These are phyloP conservation scores for Nannochloris sp. DNA, from an alignment of 139 green algal genomes.

Conservation along the genomic window DNA sequence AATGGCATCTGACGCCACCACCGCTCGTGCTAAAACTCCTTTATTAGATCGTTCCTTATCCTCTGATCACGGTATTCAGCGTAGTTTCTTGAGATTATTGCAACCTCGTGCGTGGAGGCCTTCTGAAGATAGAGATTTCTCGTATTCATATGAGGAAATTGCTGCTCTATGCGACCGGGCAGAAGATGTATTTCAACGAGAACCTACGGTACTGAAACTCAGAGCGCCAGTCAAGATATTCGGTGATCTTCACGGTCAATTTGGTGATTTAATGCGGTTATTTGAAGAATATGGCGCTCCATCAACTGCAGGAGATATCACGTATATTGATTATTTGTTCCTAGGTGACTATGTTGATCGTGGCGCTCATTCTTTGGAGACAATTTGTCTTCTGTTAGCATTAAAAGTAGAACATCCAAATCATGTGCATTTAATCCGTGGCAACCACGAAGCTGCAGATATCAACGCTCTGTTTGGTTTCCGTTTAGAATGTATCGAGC, in stretches of 20 bases:
- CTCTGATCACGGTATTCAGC: slow-evolving; percentile 62
- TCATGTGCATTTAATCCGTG: slow-evolving; percentile 93
- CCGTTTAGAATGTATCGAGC: slow-evolving; percentile 93
- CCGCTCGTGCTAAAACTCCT: slow-evolving; percentile 20
- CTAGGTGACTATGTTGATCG: slow-evolving; percentile 87
- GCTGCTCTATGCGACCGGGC: slow-evolving; percentile 84
- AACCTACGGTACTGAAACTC: slow-evolving; percentile 81
- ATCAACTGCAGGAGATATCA: slow-evolving; percentile 95
- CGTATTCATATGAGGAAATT: slow-evolving; percentile 78
- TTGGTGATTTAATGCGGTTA: slow-evolving; percentile 98
- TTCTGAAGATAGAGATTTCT: slow-evolving; percentile 53
- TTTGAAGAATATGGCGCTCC: slow-evolving; percentile 99
- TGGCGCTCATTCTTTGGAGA: slow-evolving; percentile 59
- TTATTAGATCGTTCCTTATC: slow-evolving; percentile 36
- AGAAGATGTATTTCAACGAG: slow-evolving; percentile 77
- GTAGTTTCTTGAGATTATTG: slow-evolving; percentile 81
- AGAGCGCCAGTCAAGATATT: slow-evolving; percentile 98
- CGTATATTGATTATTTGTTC: slow-evolving; percentile 96
- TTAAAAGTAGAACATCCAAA: slow-evolving; percentile 93
- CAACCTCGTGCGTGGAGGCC: slow-evolving; percentile 77
- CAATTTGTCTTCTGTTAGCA: slow-evolving; percentile 90
- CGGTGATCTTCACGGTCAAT: slow-evolving; percentile 97
- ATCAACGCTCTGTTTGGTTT: slow-evolving; percentile 99
- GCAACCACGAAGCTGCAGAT: slow-evolving; percentile 96
- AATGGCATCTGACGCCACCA: not conserved